These are phyloP conservation scores for Fraxinus albicans DNA, from an alignment of 305 asterid species.

Conservation along the genomic window DNA sequence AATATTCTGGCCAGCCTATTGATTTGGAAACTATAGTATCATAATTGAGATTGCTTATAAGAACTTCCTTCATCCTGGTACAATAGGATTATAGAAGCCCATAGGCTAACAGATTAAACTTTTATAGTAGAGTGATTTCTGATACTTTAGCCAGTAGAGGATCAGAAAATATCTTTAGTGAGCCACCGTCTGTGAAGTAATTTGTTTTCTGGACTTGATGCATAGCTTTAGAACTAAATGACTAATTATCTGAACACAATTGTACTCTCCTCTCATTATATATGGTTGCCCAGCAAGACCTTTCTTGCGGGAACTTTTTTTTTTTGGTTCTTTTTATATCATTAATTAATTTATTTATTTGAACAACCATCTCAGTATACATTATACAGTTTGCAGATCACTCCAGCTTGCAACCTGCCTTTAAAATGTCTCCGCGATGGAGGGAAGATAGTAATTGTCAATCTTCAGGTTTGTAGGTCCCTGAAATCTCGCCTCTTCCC, in stretches of 20 bases:
- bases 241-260: not conserved
- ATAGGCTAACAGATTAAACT: not conserved
- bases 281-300: not conserved
- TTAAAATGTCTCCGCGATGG: conserved; percentile 80
- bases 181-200: not conserved
- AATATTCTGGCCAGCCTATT: not conserved
- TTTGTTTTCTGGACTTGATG: not conserved
- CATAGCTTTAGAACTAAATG: not conserved
- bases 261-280: not conserved
- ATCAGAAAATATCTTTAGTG: not conserved
- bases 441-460: conserved; percentile 88
- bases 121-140: not conserved
- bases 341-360: not conserved
- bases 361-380: not conserved
- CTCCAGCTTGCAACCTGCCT: conserved; percentile 98
- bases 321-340: not conserved
- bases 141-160: not conserved
- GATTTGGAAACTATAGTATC: not conserved
- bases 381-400: conserved; percentile 85
- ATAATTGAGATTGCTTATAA: not conserved
- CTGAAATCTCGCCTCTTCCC: not conserved
- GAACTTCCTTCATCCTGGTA: not conserved
- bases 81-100: not conserved
- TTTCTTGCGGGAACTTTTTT: not conserved
- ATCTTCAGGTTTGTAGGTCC: conserved; percentile 66